Base-by-base conservation (phyloP, 768 basidiomycete species). In the Leccinellum rugosiceps region DNA sequence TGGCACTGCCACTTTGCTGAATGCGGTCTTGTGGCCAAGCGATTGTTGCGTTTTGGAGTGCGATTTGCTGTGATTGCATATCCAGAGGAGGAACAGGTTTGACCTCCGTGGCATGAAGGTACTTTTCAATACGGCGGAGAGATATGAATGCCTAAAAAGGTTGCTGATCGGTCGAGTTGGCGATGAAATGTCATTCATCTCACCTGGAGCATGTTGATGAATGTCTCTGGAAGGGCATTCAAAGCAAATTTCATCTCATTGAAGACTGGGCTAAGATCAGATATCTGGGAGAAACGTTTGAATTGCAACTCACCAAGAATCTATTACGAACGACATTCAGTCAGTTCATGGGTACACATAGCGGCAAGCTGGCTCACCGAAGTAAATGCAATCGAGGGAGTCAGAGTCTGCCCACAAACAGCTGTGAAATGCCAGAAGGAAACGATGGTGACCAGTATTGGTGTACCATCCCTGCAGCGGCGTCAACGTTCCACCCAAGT, bases 81-180 rank as follows among this genome's bases (percentile, higher is more conserved):
- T 77, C 71, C 8, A 90, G 70, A 3, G 85, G 84, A 4, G 78
- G 79, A 11, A 90, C 84, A 1, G 78, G 71, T 1, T 79, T 69
- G 15, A 97, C 85, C 72, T 98, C 94, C 1, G 82, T 80, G 9
- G 82, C 79, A 49, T 83, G 75, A 25, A 97, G 81, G 70, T 95
- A 97, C 65, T 91, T 94, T 68, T 95, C 93, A 58, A 97, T 94
- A 51, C 94, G 90, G 17, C 89, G 85, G 50, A 94, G 76, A 11
- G 92, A 94, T 15, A 97, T 91, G 47, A 90, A 78, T 54, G 85
- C 83, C 87, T 88, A 46, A 43, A 57, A 30, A 50, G 19, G 55
- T 30, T 1, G 19, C 21, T 31, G 30, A 35, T 52, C 17, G 47
- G 50, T 41, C 17, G 19, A 35, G n/a, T 9, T 8, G n/a, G 6